A percentile compares a stretch with the other conserved stretches of the same genome.
Evolutionary conservation across 257 asterid genomes (phyloP).

Genomic region (Ajuga chamaepitys): DNA sequence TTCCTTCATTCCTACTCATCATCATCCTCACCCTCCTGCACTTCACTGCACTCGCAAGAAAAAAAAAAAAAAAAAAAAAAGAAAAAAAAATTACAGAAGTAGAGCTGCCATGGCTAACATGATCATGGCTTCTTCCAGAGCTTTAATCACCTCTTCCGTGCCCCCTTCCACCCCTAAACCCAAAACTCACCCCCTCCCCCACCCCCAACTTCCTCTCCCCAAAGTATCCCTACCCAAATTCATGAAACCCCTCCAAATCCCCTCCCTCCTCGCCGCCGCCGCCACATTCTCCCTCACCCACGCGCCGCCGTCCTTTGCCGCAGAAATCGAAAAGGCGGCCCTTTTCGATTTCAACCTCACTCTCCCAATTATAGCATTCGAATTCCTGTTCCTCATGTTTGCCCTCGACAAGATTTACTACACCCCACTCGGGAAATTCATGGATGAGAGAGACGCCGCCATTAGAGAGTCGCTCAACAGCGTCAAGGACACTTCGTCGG

Average conservation of each 20-base stretch:
- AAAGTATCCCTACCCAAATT: slow-evolving; percentile 34
- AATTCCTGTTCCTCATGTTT: slow-evolving; percentile 75
- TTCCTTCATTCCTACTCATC: not conserved
- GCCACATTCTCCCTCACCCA: slow-evolving; percentile 41
- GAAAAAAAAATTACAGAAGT: slow-evolving; percentile 4
- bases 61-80: not conserved
- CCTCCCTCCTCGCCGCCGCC: slow-evolving; percentile 57
- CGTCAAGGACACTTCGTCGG: slow-evolving; percentile 82
- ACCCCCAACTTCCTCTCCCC: slow-evolving; percentile 30
- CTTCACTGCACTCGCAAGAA: not conserved
- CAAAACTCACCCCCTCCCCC: slow-evolving; percentile 28
- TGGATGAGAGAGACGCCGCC: slow-evolving; percentile 84
- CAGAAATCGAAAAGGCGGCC: slow-evolving; percentile 84
- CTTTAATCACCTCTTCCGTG: slow-evolving; percentile 31
- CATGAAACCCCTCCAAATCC: slow-evolving; percentile 36
- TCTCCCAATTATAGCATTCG: slow-evolving; percentile 68
- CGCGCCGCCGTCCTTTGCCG: slow-evolving; percentile 83
- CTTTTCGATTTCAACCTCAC: slow-evolving; percentile 67
- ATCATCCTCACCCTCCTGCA: not conserved
- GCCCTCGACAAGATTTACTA: slow-evolving; percentile 88
- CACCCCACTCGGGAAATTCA: slow-evolving; percentile 78
- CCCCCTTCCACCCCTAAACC: slow-evolving; percentile 39
- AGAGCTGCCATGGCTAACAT: slow-evolving; percentile 58
- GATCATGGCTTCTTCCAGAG: slow-evolving; percentile 70
- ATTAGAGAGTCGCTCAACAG: slow-evolving; percentile 65